Conservation (phyloP, 2,329 filamentous ascomycete species). For the Microcyclospora pomicola region DNA sequence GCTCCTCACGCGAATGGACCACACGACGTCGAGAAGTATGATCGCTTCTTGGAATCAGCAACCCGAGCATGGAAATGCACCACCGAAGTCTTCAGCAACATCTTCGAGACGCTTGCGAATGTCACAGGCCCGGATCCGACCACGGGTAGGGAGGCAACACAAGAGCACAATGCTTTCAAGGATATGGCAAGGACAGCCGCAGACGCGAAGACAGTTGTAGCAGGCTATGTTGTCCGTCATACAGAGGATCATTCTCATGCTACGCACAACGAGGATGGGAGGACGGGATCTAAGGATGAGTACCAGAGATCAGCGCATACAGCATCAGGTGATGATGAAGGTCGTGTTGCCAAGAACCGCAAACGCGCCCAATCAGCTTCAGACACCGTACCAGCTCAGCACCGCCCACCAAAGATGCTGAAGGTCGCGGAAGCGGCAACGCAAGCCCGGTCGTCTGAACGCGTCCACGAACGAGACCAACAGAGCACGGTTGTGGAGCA, state of each 20-base stretch:
- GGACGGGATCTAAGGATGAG: background rate
- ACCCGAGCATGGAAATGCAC: conserved; percentile 17
- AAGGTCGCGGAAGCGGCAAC: background rate
- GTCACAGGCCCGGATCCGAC: conserved; percentile 14
- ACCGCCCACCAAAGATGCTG: background rate
- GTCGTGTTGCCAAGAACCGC: no score
- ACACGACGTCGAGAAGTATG: conserved; percentile 10
- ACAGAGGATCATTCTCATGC: background rate
- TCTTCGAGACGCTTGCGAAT: conserved; percentile 15
- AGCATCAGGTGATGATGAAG: background rate
- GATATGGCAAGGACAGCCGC: conserved; percentile 11
- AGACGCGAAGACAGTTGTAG: conserved; percentile 9
- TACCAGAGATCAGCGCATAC: background rate
- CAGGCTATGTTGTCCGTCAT: background rate
- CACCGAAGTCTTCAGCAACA: conserved; percentile 13
- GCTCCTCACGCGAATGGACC: conserved; percentile 6
- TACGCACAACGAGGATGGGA: background rate
- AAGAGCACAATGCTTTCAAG: conserved; percentile 12
- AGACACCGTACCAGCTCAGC: background rate
- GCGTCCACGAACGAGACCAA: background rate
- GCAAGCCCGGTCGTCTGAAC: background rate
- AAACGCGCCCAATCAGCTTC: no score
- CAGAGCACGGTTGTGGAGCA: background rate
- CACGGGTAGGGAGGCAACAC: conserved; percentile 10
- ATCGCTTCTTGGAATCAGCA: conserved; percentile 14